Evolutionary conservation across 1,284 basidiomycete species (phyloP).

Genomic region (Irpex rosettiformis): DNA sequence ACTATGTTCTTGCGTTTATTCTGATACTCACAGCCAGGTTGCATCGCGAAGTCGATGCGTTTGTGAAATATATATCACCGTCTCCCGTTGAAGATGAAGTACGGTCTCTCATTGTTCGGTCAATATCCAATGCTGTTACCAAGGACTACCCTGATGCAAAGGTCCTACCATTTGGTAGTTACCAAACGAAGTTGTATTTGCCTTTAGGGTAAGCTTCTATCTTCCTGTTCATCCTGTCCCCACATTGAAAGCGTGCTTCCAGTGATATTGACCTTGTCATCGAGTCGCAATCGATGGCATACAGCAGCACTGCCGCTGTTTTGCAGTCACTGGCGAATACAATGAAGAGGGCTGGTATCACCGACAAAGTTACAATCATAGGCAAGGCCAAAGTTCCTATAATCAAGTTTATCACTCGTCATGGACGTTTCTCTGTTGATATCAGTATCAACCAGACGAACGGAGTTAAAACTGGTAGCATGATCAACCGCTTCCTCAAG

Average conservation of each 20-base stretch:
- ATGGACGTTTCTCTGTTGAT: slow-evolving; percentile 82
- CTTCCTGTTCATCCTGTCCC: not conserved
- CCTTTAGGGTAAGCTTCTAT: slow-evolving; percentile 76
- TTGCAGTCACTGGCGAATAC: slow-evolving; percentile 63
- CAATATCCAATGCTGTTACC: slow-evolving; percentile 69
- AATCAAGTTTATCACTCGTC: slow-evolving; percentile 84
- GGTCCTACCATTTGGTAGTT: slow-evolving; percentile 90
- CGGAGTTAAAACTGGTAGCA: slow-evolving; percentile 77
- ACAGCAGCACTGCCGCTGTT: slow-evolving; percentile 53
- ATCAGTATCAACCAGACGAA: slow-evolving; percentile 89
- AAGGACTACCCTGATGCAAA: slow-evolving; percentile 75
- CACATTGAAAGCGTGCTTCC: not conserved
- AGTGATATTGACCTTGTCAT: slow-evolving; percentile 81
- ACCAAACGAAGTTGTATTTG: slow-evolving; percentile 92
- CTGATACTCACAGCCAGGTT: slow-evolving; percentile 45
- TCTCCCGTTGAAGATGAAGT: slow-evolving; percentile 83
- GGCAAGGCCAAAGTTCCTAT: slow-evolving; percentile 91
- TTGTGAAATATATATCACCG: slow-evolving; percentile 86
- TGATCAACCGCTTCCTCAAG: slow-evolving; percentile 79
- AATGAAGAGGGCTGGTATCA: slow-evolving; percentile 59
- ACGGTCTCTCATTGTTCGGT: slow-evolving; percentile 71
- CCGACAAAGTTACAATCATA: slow-evolving; percentile 78
- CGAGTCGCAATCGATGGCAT: slow-evolving; percentile 62
- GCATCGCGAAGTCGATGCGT: slow-evolving; percentile 83
- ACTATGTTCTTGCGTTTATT: not conserved